phyloP scores from a whole-genome alignment of 768 basidiomycete species.

The Hortiboletus flavorubellus region DNA sequence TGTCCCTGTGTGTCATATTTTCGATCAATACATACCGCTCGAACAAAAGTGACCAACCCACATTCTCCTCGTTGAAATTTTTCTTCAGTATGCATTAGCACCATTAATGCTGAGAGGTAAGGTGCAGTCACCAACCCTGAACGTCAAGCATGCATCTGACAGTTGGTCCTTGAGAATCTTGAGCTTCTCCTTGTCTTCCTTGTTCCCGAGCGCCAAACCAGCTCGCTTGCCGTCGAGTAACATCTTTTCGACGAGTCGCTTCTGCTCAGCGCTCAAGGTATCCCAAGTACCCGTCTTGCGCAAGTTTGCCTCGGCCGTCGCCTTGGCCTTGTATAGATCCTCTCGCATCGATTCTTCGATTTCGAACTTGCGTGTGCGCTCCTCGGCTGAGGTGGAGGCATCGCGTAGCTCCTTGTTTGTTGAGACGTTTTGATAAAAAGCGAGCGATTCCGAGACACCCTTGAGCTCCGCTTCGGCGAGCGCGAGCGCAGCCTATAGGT shows the following conservation, averaged over 20 bases:
- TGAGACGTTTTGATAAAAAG: constrained; percentile 81
- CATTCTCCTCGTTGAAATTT: constrained; percentile 88
- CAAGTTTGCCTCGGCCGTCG: constrained; percentile 65
- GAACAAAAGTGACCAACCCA: constrained; percentile 25
- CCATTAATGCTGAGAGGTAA: not conserved
- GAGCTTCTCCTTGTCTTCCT: constrained; percentile 51
- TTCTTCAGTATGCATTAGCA: constrained; percentile 41
- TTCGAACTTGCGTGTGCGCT: constrained; percentile 58
- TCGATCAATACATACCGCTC: not conserved
- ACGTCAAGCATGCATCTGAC: constrained; percentile 67
- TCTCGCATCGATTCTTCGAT: constrained; percentile 77
- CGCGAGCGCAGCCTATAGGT: constrained; percentile 53
- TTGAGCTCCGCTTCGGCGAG: constrained; percentile 55
- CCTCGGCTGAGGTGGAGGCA: constrained; percentile 71
- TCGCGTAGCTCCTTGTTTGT: constrained; percentile 69
- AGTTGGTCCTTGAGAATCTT: constrained; percentile 70
- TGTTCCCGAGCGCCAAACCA: constrained; percentile 70
- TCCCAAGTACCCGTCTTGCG: constrained; percentile 58
- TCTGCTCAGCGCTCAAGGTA: constrained; percentile 61
- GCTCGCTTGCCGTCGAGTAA: constrained; percentile 72
- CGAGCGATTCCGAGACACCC: constrained; percentile 50
- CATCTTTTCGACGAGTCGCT: constrained; percentile 77
- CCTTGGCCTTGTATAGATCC: constrained; percentile 72
- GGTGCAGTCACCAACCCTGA: constrained; percentile 51
- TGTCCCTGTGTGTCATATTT: constrained; percentile 40